Conservation (phyloP, 176 grass and related monocot genomes). For the Bothriochloa decipiens region DNA sequence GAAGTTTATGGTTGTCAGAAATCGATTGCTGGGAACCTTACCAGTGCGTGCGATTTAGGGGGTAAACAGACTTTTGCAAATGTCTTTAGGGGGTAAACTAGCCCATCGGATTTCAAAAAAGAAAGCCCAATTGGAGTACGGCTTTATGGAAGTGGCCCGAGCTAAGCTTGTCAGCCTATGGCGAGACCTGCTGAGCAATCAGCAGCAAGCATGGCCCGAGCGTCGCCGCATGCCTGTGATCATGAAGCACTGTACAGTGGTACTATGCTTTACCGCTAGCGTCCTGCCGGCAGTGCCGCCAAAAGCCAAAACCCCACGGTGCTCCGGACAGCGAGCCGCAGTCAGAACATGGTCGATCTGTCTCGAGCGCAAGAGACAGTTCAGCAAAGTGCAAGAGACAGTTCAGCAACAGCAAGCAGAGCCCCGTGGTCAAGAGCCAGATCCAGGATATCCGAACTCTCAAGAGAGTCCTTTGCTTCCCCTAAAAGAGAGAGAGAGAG, state of each 20-base stretch:
- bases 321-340: neutral
- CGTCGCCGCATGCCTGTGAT: neutral
- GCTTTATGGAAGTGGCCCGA: too few relatives aligned
- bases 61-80: too few relatives aligned
- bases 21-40: too few relatives aligned
- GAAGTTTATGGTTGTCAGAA: too few relatives aligned
- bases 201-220: neutral
- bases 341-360: neutral
- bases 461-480: neutral
- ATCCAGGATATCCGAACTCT: constrained; percentile 5
- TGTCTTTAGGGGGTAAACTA: too few relatives aligned
- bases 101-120: too few relatives aligned
- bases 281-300: constrained; percentile 26
- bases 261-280: too few relatives aligned
- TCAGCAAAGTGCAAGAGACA: too few relatives aligned
- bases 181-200: neutral
- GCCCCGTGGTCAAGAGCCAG: constrained; percentile 17
- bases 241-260: neutral
- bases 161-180: too few relatives aligned
- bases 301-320: neutral
- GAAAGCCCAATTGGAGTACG: too few relatives aligned
- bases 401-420: neutral
- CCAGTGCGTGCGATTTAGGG: too few relatives aligned
- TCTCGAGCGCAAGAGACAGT: neutral
- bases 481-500: too few relatives aligned